These are phyloP conservation scores for Mallotus japonicus DNA, from an alignment of 441 rosid species.

Conservation along the genomic window DNA sequence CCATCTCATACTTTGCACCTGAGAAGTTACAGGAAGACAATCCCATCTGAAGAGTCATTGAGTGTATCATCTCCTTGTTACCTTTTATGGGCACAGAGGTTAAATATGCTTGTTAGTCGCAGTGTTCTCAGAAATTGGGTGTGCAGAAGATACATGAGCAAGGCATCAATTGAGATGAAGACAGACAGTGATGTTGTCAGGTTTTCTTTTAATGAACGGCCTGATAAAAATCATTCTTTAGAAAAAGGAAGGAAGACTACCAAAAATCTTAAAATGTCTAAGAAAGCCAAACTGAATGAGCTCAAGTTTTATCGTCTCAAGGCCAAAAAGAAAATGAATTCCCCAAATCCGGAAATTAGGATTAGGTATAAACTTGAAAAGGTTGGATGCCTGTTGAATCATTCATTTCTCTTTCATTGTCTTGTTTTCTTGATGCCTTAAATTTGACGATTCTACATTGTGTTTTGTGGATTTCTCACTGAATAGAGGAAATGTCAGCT, in stretches of 20 bases:
- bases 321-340: conserved; percentile 89
- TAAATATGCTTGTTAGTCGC: no score
- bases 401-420: background rate
- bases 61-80: conserved; percentile 15
- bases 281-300: conserved; percentile 67
- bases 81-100: background rate
- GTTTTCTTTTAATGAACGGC: conserved; percentile 48
- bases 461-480: background rate
- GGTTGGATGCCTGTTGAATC: conserved; percentile 35
- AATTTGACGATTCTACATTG: background rate
- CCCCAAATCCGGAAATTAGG: conserved; percentile 85
- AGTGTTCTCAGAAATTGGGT: conserved; percentile 15
- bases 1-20: conserved; percentile 15
- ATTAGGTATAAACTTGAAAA: conserved; percentile 77
- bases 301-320: conserved; percentile 72
- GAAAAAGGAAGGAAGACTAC: conserved; percentile 37
- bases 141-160: conserved; percentile 42
- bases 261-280: conserved; percentile 51
- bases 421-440: background rate
- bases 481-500: background rate
- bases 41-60: conserved; percentile 21
- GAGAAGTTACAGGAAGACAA: conserved; percentile 24
- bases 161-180: conserved; percentile 48
- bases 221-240: conserved; percentile 22
- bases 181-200: conserved; percentile 54